Conservation (phyloP, 2,329 filamentous ascomycete genomes). For the Capronia epimyces region DNA sequence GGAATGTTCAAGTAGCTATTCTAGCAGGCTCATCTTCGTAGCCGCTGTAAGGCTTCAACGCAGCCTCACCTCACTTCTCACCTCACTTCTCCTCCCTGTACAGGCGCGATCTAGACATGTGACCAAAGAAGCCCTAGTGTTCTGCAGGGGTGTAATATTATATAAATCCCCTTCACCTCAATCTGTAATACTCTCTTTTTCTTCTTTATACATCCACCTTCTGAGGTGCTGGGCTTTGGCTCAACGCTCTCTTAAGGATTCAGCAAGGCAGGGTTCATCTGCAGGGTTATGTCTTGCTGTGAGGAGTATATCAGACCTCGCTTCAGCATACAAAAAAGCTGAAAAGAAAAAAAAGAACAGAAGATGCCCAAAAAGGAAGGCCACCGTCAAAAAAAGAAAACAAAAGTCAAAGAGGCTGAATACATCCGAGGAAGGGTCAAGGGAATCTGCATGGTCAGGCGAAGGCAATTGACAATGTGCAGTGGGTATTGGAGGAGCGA, state of each 20-base stretch:
- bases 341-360: conserved; percentile 1
- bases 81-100: background rate
- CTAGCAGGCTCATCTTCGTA: background rate
- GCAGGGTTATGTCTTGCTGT: background rate
- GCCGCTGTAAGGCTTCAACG: background rate
- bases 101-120: no score
- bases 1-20: background rate
- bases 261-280: background rate
- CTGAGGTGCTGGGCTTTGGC: background rate
- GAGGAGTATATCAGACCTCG: background rate
- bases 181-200: no score
- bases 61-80: background rate
- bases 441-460: background rate
- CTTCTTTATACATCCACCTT: conserved; percentile 1
- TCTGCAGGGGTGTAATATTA: no score
- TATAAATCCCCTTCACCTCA: no score
- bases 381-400: conserved; percentile 1
- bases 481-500: background rate
- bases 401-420: background rate
- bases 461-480: background rate
- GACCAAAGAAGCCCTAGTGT: no score
- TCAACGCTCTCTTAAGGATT: background rate
- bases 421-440: background rate
- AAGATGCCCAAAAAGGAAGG: conserved; percentile 12
- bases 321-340: background rate